Conservation (phyloP, 176 grass and related monocot species). For the Paspalum vaginatum region DNA sequence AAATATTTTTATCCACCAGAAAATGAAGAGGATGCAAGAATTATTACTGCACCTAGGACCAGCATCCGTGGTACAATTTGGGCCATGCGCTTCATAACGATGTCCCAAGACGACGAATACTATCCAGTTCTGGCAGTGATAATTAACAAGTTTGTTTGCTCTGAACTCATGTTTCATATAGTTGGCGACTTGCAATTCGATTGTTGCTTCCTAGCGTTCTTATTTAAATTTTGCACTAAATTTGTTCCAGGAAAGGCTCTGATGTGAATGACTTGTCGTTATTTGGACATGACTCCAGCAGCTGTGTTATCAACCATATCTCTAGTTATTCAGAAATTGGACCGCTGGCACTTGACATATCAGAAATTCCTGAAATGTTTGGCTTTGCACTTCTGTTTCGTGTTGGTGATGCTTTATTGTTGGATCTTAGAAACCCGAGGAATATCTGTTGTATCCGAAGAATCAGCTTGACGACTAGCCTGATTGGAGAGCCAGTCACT, state of each 20-base stretch:
- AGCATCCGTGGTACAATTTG: constrained; percentile 79
- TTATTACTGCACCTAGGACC: constrained; percentile 44
- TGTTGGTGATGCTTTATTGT: constrained; percentile 78
- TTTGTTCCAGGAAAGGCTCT: constrained; percentile 73
- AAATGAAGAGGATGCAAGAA: constrained; percentile 64
- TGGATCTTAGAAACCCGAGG: constrained; percentile 84
- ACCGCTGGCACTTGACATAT: constrained; percentile 76
- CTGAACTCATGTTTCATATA: constrained; percentile 23
- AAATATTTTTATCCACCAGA: constrained; percentile 98
- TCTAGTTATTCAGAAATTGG: constrained; percentile 73
- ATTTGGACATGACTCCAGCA: constrained; percentile 63
- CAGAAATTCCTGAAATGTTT: constrained; percentile 77
- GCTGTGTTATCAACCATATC: constrained; percentile 55
- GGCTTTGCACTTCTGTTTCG: constrained; percentile 94
- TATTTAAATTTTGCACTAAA: constrained; percentile 29
- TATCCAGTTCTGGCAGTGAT: constrained; percentile 77
- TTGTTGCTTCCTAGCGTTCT: constrained; percentile 9
- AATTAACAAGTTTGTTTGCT: constrained; percentile 75
- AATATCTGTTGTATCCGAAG: constrained; percentile 69
- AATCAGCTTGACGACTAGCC: constrained; percentile 57
- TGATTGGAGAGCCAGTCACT: constrained; percentile 64
- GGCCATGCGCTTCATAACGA: constrained; percentile 94
- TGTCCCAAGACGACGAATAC: constrained; percentile 63
- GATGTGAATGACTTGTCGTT: constrained; percentile 76
- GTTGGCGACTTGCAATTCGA: not conserved